Evolutionary conservation across 352 stramenopile genomes (phyloP), one percentile per base, ranked within the genome.

Genomic region (Peronosclerospora sorghi): DNA sequence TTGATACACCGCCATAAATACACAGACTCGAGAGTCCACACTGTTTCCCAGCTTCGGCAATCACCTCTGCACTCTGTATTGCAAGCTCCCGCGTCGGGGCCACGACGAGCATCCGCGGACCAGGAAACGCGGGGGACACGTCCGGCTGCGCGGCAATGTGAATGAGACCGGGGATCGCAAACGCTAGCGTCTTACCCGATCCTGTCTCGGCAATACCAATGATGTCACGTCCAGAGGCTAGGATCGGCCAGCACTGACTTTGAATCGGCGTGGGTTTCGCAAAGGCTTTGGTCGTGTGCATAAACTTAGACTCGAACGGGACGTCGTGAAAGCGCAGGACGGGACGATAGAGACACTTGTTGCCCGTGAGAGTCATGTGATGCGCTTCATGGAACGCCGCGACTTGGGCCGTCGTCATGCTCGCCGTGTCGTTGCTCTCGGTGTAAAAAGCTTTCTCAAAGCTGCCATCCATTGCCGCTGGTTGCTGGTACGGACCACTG

Each of bases 131-230:
- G 32, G 28, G 26, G 27, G 74, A 83, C 30, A 86, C 53, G 24
- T 58, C 53, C 0, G 69, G 54, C 62, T 89, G 62, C 5, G 70
- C 65, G 1, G 63, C 65, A 43, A 97, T 94, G 43, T 87, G 68
- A 19, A 94, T 76, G 8, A 98, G 61, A 0, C 82, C 89, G 0
- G 95, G 95, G 34, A 98, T 81, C 30, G 81, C 57, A 52, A 98
- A 98, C n/a, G 88, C 93, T 13, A 98, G 69, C 27, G 94, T 98
- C 68, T 98, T 98, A 20, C 95, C 95, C 13, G 79, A 96, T 28
- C 94, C 94, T 4, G 86, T 97, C 65, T 96, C 83, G n/a, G 87
- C 83, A 46, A 96, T 94, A 46, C 82, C 85, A 39, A 96, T 89
- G 42, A 95, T 86, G 50, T 96, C 85, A 17, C 81, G 72, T 26